Percentiles rank a stretch among this genome's conserved stretches.
Conservation (phyloP, 1,284 basidiomycete species). For the Afroboletus lepidellus region DNA sequence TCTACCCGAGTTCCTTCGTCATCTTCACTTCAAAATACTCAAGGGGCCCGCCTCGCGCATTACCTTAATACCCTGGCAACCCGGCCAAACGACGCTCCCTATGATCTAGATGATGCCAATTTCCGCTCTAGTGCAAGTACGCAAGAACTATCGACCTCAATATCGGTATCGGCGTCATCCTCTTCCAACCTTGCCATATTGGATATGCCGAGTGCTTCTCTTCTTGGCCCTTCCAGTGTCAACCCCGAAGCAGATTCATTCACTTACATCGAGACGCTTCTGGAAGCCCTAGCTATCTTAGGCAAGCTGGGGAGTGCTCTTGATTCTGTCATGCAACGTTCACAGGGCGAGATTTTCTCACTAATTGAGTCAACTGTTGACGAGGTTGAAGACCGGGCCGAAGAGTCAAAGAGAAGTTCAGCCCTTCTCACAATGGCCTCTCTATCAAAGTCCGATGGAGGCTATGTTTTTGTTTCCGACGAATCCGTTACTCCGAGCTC, state of each 20-base stretch:
- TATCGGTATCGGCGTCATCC: constrained; percentile 30
- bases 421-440: constrained; percentile 35
- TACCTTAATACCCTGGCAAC: constrained; percentile 73
- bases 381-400: constrained; percentile 87
- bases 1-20: constrained; percentile 38
- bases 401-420: constrained; percentile 63
- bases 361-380: constrained; percentile 87
- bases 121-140: constrained; percentile 33
- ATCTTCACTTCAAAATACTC: constrained; percentile 22
- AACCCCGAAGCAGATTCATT: constrained; percentile 96
- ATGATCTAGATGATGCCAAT: constrained; percentile 63
- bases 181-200: constrained; percentile 26
- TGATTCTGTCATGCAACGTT: constrained; percentile 82
- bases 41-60: constrained; percentile 51
- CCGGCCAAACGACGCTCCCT: constrained; percentile 79
- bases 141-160: constrained; percentile 28
- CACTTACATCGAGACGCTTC: constrained; percentile 88
- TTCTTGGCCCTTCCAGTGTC: constrained; percentile 22
- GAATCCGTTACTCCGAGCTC: constrained; percentile 21
- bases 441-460: constrained; percentile 41
- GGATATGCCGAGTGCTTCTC: constrained; percentile 14
- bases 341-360: constrained; percentile 82
- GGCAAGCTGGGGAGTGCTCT: constrained; percentile 86
- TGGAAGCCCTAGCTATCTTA: constrained; percentile 89
- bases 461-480: constrained; percentile 50